Evolutionary conservation across 371 early-diverging fungal genomes (phyloP).

Genomic region (Mucor circinelloides): DNA sequence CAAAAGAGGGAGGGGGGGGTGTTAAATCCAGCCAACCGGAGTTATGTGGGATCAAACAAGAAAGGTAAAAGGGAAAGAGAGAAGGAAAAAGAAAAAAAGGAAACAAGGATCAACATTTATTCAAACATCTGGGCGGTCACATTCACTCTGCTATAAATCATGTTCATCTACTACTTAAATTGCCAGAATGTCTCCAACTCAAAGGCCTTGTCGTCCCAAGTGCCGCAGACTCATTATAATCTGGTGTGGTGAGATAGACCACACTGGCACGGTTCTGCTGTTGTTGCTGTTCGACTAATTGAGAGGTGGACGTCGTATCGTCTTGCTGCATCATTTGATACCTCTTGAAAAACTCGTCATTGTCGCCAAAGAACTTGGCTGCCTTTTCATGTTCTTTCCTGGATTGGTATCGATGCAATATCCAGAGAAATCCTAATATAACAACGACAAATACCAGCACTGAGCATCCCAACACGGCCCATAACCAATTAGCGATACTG

Average conservation of each 20-base stretch:
- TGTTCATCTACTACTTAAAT: not conserved
- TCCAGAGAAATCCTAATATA: conserved; percentile 35
- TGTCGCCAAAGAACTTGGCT: conserved; percentile 45
- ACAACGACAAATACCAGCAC: conserved; percentile 41
- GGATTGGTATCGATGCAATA: conserved; percentile 51
- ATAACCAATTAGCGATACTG: conserved; percentile 38
- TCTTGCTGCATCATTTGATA: conserved; percentile 39
- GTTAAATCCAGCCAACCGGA: not conserved
- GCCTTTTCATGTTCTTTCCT: conserved; percentile 46
- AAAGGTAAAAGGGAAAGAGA: conserved; percentile 11
- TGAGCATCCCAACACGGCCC: conserved; percentile 40
- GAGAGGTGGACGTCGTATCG: not conserved
- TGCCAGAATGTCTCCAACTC: conserved; percentile 23
- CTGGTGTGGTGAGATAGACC: conserved; percentile 24
- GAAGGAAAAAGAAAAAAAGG: conserved; percentile 12
- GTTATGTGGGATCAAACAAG: conserved; percentile 1
- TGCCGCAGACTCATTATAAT: conserved; percentile 27
- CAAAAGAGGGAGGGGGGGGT: not conserved
- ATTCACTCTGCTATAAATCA: not conserved
- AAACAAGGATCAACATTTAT: conserved; percentile 4
- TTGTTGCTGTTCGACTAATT: conserved; percentile 11
- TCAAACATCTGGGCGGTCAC: not conserved
- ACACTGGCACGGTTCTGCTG: not conserved
- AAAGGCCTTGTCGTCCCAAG: conserved; percentile 25
- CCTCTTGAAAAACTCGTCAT: conserved; percentile 46